Evolutionary conservation across 2,329 filamentous ascomycete genomes (phyloP), one percentile per base, ranked within the genome.

Genomic region (Epichloe amarillans): DNA sequence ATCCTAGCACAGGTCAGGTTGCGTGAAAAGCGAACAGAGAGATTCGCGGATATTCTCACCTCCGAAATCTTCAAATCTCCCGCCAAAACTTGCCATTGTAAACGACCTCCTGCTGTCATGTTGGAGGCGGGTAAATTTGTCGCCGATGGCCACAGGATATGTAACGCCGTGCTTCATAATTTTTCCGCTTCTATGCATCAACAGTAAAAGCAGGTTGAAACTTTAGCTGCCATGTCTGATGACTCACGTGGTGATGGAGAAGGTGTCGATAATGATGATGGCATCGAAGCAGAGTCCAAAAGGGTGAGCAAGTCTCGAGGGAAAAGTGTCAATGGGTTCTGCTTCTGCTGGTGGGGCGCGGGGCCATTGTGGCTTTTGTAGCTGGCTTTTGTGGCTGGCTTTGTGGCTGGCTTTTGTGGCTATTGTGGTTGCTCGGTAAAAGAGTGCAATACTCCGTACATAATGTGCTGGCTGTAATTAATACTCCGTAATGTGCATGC

Each of bases 1-100:
- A 63, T 76, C 70, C 82, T 85, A 54, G 37, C n/a, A 36, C 21
- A 30, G 11, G 44, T 50, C 26, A 50, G 49, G 21, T 47, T 40
- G 26, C n/a, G 30, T 11, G 30, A 26, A 26, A 11, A 30, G 15
- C 10, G 12, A 10, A n/a, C 6, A 23, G 11, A 30, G n/a, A 5
- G 23, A 21, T 5, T 15, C 12, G 3, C 30, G 6, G 12, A 23
- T 37, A 10, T 17, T 45, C 42, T 41, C 17, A 50, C 50, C 43
- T 46, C 19, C 26, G 50, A 52, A 10, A 52, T 26, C 33, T 50
- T 8, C 19, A 52, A 30, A 11, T 33, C 21, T 23, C 6, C 26
- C 7, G 35, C 50, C 17, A 38, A 14, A 11, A 36, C 26, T 33
- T 26, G 41, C 41, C 50, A 46, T 12, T 41, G n/a, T n/a, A 11